Conservation (phyloP, 163 green algal species). For the Smithsoniella earleae region DNA sequence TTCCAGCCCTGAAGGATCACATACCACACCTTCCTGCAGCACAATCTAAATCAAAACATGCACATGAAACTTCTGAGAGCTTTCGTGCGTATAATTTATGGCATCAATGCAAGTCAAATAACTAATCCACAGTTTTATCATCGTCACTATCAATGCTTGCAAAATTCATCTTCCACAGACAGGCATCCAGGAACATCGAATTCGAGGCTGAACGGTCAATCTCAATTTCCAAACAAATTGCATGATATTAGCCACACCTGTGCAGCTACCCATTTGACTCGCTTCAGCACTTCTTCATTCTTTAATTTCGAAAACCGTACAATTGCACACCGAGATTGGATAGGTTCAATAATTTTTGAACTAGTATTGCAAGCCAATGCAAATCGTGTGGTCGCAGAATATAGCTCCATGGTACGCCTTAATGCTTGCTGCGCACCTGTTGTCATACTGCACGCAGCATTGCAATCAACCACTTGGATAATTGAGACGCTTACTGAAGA, state of each 20-base stretch:
- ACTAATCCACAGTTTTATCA: slow-evolving; percentile 17
- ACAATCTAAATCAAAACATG: too few relatives aligned
- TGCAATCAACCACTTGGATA: too few relatives aligned
- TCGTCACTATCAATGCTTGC: neutral
- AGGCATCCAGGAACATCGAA: too few relatives aligned
- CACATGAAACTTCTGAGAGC: too few relatives aligned
- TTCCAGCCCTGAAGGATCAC: slow-evolving; percentile 74
- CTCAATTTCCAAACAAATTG: too few relatives aligned
- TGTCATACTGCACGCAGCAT: slow-evolving; percentile 74
- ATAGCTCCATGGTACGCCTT: slow-evolving; percentile 97
- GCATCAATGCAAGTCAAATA: slow-evolving; percentile 3
- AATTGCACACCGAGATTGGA: slow-evolving; percentile 82
- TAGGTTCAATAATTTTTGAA: slow-evolving; percentile 74
- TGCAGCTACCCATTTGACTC: slow-evolving; percentile 33
- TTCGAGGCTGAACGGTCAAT: too few relatives aligned
- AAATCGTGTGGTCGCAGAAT: slow-evolving; percentile 90
- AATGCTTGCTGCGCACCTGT: slow-evolving; percentile 89
- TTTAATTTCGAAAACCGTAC: slow-evolving; percentile 77
- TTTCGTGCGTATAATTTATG: too few relatives aligned
- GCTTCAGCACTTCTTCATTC: slow-evolving; percentile 77
- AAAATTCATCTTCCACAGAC: too few relatives aligned
- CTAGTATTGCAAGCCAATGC: slow-evolving; percentile 92
- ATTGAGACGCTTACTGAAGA: too few relatives aligned
- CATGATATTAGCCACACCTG: too few relatives aligned
- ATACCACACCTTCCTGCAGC: slow-evolving; percentile 43